Conservation (phyloP, 139 green algal genomes). For the Tetradesmus obliquus region DNA sequence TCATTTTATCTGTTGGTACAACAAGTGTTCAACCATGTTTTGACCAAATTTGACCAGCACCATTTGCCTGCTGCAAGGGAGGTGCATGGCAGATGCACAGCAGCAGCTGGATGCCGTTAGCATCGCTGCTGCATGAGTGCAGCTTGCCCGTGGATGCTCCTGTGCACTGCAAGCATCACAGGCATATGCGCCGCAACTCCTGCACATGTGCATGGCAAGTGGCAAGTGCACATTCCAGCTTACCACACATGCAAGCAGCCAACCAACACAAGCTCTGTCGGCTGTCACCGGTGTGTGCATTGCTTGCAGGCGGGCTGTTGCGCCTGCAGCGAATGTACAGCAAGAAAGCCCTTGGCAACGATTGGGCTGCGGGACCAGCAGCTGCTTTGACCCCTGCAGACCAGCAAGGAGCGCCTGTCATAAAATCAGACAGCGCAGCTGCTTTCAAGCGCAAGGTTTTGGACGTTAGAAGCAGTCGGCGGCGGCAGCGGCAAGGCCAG, state of each 20-base stretch:
- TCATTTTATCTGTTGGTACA: no score
- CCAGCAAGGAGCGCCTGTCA: neutral
- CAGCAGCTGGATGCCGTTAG: no score
- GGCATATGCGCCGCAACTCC: no score
- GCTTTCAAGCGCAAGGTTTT: neutral
- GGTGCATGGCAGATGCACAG: neutral
- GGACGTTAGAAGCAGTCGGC: neutral
- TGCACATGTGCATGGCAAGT: neutral
- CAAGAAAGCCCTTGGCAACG: neutral
- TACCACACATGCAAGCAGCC: no score
- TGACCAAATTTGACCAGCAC: no score
- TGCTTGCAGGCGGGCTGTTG: conserved; percentile 16
- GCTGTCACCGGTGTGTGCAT: neutral
- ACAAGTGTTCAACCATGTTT: no score
- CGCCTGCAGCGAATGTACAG: conserved; percentile 26
- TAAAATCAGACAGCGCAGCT: neutral
- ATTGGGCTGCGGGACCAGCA: conserved; percentile 33
- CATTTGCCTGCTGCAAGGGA: no score
- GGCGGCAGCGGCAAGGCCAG: neutral
- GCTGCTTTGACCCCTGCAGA: neutral
- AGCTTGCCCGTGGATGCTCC: no score
- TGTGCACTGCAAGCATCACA: no score
- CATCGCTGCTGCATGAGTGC: no score
- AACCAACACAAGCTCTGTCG: no score
- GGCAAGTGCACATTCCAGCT: neutral